phyloP scores from a whole-genome alignment of 768 basidiomycete species.

The Austroboletus eburneus region DNA sequence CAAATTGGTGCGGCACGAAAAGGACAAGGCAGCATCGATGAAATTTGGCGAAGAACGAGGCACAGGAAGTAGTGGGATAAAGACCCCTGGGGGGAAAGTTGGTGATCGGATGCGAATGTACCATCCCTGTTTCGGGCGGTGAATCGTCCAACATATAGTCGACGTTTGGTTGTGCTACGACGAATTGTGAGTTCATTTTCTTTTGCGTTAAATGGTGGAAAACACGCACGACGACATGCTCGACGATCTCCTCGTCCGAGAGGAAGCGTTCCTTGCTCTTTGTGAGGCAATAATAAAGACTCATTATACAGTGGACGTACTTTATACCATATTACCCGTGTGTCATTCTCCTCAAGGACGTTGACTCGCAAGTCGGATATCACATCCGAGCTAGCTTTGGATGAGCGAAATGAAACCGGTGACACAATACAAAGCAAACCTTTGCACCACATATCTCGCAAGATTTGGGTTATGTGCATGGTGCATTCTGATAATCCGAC shows the following conservation, averaged over 20 bases:
- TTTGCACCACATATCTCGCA: constrained; percentile 29
- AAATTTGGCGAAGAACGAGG: constrained; percentile 44
- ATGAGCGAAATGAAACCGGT: background rate
- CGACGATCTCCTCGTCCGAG: constrained; percentile 70
- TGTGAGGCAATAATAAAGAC: constrained; percentile 11
- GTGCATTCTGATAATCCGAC: constrained; percentile 15
- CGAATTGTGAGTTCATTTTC: background rate
- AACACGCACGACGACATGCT: constrained; percentile 61
- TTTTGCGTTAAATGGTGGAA: background rate
- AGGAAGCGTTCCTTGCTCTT: constrained; percentile 64
- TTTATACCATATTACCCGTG: constrained; percentile 70
- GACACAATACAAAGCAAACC: constrained; percentile 13
- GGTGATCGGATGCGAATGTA: constrained; percentile 77
- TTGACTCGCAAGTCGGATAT: constrained; percentile 66
- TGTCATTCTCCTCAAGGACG: constrained; percentile 52
- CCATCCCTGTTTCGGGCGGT: constrained; percentile 79
- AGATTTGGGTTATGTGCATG: constrained; percentile 27
- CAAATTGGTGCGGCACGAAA: constrained; percentile 48
- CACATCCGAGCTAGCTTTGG: constrained; percentile 61
- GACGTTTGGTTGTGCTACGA: constrained; percentile 63
- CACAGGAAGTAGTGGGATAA: constrained; percentile 52
- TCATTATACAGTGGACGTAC: constrained; percentile 36
- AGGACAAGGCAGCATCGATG: constrained; percentile 47
- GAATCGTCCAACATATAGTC: constrained; percentile 68
- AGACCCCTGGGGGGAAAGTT: constrained; percentile 57